phyloP scores from a whole-genome alignment of 129 eudicot species.

The Calendula officinalis region DNA sequence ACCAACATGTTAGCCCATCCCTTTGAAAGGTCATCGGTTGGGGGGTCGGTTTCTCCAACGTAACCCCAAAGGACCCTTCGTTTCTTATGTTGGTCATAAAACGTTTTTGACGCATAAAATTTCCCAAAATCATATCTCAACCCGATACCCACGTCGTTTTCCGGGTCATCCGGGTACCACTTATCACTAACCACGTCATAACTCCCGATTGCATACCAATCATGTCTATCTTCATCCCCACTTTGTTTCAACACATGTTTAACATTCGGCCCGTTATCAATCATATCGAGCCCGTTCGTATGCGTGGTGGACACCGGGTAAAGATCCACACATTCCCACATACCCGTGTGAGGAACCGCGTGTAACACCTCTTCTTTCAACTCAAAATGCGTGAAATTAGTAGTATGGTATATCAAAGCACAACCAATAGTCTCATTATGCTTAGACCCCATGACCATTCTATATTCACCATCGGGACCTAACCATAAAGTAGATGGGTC shows the following conservation, averaged over 20 bases:
- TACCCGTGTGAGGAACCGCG: slow-evolving; percentile 76
- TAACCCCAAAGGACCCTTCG: slow-evolving; percentile 87
- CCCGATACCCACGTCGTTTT: slow-evolving; percentile 82
- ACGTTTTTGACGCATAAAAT: slow-evolving; percentile 84
- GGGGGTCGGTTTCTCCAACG: slow-evolving; percentile 74
- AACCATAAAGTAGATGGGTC: slow-evolving; percentile 92
- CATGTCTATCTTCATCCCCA: slow-evolving; percentile 66
- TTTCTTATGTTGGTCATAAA: slow-evolving; percentile 62
- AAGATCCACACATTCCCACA: slow-evolving; percentile 99
- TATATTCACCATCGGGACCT: slow-evolving; percentile 64
- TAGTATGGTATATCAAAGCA: slow-evolving; percentile 63
- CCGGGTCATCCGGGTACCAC: slow-evolving; percentile 90
- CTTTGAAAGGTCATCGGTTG: slow-evolving; percentile 51
- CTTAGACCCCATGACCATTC: slow-evolving; percentile 74
- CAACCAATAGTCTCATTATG: slow-evolving; percentile 60
- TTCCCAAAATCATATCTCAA: slow-evolving; percentile 73
- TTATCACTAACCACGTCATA: slow-evolving; percentile 48
- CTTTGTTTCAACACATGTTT: slow-evolving; percentile 83
- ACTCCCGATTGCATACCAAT: slow-evolving; percentile 77
- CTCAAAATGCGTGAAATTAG: slow-evolving; percentile 58
- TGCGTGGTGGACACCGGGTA: slow-evolving; percentile 68
- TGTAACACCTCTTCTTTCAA: slow-evolving; percentile 54
- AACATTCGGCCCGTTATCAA: slow-evolving; percentile 53
- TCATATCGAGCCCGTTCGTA: slow-evolving; percentile 56
- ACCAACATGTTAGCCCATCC: slow-evolving; percentile 94